Evolutionary conservation across 1,139 yeast genomes (phyloP), one percentile per base, ranked within the genome.

Genomic region (Geotrichum siamense): DNA sequence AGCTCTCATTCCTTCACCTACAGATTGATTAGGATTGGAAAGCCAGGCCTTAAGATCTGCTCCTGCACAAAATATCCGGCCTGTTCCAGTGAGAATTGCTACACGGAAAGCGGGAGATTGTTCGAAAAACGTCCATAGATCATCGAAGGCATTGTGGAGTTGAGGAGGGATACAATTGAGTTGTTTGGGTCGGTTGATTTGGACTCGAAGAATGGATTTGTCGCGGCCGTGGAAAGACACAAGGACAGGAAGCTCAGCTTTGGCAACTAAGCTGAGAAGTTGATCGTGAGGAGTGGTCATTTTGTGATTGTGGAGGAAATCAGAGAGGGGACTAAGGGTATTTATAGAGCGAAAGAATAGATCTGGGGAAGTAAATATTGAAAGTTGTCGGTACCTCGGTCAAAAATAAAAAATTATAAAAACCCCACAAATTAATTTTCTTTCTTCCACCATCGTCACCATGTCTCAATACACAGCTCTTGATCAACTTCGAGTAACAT

Each of bases 41-140:
- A 44, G 37, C 47, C 41, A 41, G 12, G 38, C 39, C 71, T 38
- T 26, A 51, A 82, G 62, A 55, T 83, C 82, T 50, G 83, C 68
- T 0, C 94, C 94, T 9, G 86, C 71, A 22, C 80, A 69, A 55
- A 83, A 81, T 1, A 67, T 68, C 6, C 80, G 69, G 17, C 82
- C 82, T 1, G 61, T 66, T 0, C 79, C 78, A 1, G 80, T 73
- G 1, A 84, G 66, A 4, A 83, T 70, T 4, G 33, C 33, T 5
- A 20, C 34, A 12, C 17, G 30, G 16, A 78, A 73, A 6, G 70
- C 67, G 15, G 60, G 52, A 39, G 72, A 73, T 2, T 53, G 47
- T 46, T 75, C 78, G 28, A 83, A 69, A 38, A 59, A 56, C 25
- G 61, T 60, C 49, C 83, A 69, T 13, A 81, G 65, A 12, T 61